Evolutionary conservation across 139 green algal species (phyloP).

Genomic region (Limnomonas spitsbergensis): DNA sequence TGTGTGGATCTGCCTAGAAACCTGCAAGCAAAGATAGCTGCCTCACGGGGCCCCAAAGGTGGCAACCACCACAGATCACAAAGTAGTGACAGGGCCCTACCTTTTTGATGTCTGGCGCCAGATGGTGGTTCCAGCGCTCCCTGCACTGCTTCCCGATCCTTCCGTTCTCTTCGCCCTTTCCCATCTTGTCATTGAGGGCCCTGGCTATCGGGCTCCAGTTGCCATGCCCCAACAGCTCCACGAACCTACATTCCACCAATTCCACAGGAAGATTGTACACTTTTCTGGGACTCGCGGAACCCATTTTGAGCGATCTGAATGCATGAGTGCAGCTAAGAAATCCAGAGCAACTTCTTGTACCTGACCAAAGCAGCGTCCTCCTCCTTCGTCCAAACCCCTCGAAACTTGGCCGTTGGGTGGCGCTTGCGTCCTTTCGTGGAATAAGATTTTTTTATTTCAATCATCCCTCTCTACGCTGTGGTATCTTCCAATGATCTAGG

Average conservation of each 20-base stretch:
- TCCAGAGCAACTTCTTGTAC: too few relatives aligned
- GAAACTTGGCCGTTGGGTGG: background rate
- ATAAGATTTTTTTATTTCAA: too few relatives aligned
- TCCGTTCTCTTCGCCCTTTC: too few relatives aligned
- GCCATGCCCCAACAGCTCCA: too few relatives aligned
- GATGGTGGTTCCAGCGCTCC: constrained; percentile 70
- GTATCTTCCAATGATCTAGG: too few relatives aligned
- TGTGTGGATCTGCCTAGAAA: background rate
- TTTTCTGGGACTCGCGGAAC: background rate
- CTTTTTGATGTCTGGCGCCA: constrained; percentile 56
- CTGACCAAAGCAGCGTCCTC: background rate
- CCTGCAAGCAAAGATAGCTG: background rate
- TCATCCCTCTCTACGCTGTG: too few relatives aligned
- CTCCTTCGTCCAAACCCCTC: background rate
- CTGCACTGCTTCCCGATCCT: constrained; percentile 83
- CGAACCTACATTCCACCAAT: too few relatives aligned
- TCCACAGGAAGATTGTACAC: background rate
- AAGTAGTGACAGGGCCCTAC: too few relatives aligned
- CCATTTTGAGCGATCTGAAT: background rate
- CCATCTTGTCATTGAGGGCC: too few relatives aligned
- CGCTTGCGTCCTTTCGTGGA: background rate
- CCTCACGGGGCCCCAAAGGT: too few relatives aligned
- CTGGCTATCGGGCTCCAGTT: too few relatives aligned
- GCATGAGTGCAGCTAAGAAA: background rate
- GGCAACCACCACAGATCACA: too few relatives aligned